A percentile compares a stretch with the other conserved stretches of the same genome.
phyloP scores from a whole-genome alignment of 2,329 filamentous ascomycete genomes.

The Clonostachys solani region DNA sequence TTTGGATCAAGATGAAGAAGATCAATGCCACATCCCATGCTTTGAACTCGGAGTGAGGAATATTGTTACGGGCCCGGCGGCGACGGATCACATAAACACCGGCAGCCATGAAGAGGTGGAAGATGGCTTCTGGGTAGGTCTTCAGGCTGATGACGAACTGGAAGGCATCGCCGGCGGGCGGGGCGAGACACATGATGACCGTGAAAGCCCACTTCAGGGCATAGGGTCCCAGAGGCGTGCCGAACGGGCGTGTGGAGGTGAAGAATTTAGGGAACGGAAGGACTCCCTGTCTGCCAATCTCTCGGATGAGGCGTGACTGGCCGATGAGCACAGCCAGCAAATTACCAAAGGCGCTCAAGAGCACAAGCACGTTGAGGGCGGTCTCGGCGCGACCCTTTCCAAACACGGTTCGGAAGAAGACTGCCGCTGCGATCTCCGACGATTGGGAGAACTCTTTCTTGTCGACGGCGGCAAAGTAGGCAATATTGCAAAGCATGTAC shows the following conservation, averaged over 20 bases:
- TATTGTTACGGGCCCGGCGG: slow-evolving; percentile 43
- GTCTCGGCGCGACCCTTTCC: slow-evolving; percentile 40
- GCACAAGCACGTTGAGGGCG: slow-evolving; percentile 53
- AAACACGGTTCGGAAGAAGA: slow-evolving; percentile 58
- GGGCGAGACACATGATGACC: slow-evolving; percentile 53
- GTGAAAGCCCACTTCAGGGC: slow-evolving; percentile 53
- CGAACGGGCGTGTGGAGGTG: slow-evolving; percentile 59
- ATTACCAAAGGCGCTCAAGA: slow-evolving; percentile 55
- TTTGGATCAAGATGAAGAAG: slow-evolving; percentile 55
- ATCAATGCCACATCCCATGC: slow-evolving; percentile 54
- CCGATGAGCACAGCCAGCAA: slow-evolving; percentile 51
- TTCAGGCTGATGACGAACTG: slow-evolving; percentile 57
- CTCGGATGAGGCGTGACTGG: slow-evolving; percentile 50
- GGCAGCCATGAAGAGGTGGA: slow-evolving; percentile 49
- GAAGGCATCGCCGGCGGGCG: slow-evolving; percentile 61
- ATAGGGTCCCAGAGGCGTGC: slow-evolving; percentile 58
- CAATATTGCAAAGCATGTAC: slow-evolving; percentile 56
- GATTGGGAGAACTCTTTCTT: slow-evolving; percentile 49
- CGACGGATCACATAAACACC: slow-evolving; percentile 56
- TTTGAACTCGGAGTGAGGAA: slow-evolving; percentile 45
- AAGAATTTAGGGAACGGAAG: slow-evolving; percentile 57
- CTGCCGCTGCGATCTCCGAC: slow-evolving; percentile 47
- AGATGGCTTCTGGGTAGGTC: slow-evolving; percentile 54
- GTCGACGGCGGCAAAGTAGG: slow-evolving; percentile 54
- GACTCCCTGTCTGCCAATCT: slow-evolving; percentile 58